Evolutionary conservation across 1,139 yeast species (phyloP), one percentile per base, ranked within the genome.

Genomic region (Taphrina confusa): DNA sequence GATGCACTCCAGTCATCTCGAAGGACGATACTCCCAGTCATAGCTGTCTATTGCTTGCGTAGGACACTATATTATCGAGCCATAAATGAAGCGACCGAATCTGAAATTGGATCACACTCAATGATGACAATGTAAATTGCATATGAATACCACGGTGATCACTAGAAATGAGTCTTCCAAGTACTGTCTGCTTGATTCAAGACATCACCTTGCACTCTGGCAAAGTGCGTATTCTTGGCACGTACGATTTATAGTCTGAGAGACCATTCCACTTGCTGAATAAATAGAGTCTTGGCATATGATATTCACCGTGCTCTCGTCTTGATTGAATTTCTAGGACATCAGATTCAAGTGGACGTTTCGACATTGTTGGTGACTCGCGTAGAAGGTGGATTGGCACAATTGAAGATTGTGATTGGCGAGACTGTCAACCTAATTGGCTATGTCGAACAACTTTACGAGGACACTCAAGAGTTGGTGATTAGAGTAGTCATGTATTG

Each of bases 341-440:
- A 12, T 9, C 12, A 12, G 11, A 20, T 33, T 12, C 14, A 8
- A 8, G 52, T 33, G n/a, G 52, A 47, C 33, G 18, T 47, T 12
- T 47, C 52, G n/a, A 22, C 23, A 0, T 42, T 47, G 20, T 20
- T 45, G 37, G 8, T 37, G 2, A 33, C 52, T 3, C 34, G 34
- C 31, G 31, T 33, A 9, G 52, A 47, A 22, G 23, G 23, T 12
- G 23, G 25, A 8, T 18, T 18, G 33, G 52, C 16, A 6, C 16
- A n/a, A 4, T 12, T 47, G n/a, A 4, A 11, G 18, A 18, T 47
- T 42, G 20, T 9, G 1, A 22, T 47, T n/a, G 52, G 52, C n/a
- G 52, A 47, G 42, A 22, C 30, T 8, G 52, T 47, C 30, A 31
- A 47, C 23, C 42, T 47, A 12, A 47, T 47, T 47, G 52, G 52